Conservation (phyloP, 306 rosid genomes). For the Fragaria nilgerrensis region DNA sequence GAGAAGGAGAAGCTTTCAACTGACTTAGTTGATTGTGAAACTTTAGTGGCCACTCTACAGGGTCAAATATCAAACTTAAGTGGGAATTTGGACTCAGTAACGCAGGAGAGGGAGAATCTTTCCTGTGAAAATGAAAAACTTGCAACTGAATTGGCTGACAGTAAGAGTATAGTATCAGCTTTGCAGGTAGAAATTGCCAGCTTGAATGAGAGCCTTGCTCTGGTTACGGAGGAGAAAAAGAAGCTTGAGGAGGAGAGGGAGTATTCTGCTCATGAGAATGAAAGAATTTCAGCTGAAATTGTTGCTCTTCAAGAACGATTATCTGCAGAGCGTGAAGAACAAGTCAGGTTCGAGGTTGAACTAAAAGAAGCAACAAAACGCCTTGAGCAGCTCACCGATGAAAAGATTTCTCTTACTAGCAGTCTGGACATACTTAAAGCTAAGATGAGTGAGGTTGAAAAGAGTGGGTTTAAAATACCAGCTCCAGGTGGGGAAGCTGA, state of each 20-base stretch:
- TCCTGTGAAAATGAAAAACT: constrained; percentile 50
- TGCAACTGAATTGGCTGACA: constrained; percentile 45
- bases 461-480: constrained; percentile 28
- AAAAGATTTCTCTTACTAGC: constrained; percentile 53
- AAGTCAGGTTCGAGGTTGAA: constrained; percentile 47
- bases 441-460: constrained; percentile 43
- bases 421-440: constrained; percentile 55
- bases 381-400: constrained; percentile 66
- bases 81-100: constrained; percentile 46
- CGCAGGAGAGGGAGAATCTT: constrained; percentile 53
- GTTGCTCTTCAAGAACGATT: constrained; percentile 50
- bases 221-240: constrained; percentile 47
- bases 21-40: constrained; percentile 46
- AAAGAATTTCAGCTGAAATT: constrained; percentile 47
- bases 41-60: constrained; percentile 46
- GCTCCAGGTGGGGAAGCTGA: constrained; percentile 27
- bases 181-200: constrained; percentile 51
- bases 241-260: constrained; percentile 58
- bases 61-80: constrained; percentile 54
- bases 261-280: constrained; percentile 45
- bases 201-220: constrained; percentile 49
- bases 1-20: constrained; percentile 61
- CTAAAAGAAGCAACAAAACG: constrained; percentile 40
- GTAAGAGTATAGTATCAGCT: constrained; percentile 46
- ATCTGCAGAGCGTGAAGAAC: constrained; percentile 49